A percentile compares a stretch with the other conserved stretches of the same genome.
These are phyloP conservation scores for Diplogelasinospora grovesii DNA, from an alignment of 495 filamentous ascomycete genomes.

Conservation along the genomic window DNA sequence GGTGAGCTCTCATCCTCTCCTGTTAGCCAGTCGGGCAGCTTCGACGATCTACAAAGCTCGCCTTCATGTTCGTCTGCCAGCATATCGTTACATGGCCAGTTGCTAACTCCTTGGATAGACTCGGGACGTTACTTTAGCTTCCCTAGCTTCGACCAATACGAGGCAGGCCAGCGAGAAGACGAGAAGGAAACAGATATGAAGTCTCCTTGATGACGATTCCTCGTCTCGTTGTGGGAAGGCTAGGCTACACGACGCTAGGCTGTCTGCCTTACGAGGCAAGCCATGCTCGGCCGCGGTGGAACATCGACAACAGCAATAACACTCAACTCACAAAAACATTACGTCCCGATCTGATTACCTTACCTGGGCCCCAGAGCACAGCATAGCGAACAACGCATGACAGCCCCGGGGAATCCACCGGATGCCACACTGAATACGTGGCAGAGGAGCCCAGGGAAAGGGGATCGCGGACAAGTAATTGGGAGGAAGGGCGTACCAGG, in stretches of 20 bases:
- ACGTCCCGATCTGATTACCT: too few species aligned
- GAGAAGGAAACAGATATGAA: constrained; percentile 22
- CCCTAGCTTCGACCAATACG: constrained; percentile 49
- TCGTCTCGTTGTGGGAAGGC: constrained; percentile 1
- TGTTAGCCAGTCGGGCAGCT: constrained; percentile 21
- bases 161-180: constrained; percentile 32
- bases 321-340: too few species aligned
- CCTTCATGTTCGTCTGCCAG: constrained; percentile 18
- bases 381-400: too few species aligned
- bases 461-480: too few species aligned
- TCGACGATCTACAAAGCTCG: constrained; percentile 22
- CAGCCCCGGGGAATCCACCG: too few species aligned
- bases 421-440: too few species aligned
- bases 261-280: too few species aligned
- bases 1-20: constrained; percentile 23
- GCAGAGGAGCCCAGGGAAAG: too few species aligned
- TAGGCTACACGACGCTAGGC: constrained; percentile 3
- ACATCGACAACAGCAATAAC: constrained; percentile 8
- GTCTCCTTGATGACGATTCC: constrained; percentile 20
- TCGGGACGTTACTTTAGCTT: constrained; percentile 50
- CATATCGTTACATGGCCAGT: not conserved
- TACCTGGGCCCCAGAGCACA: too few species aligned
- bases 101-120: constrained; percentile 20
- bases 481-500: too few species aligned
- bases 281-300: too few species aligned